Percentiles rank a stretch among this genome's conserved stretches.
phyloP scores from a whole-genome alignment of 805 yeast species.

The Barnettozyma salicaria region DNA sequence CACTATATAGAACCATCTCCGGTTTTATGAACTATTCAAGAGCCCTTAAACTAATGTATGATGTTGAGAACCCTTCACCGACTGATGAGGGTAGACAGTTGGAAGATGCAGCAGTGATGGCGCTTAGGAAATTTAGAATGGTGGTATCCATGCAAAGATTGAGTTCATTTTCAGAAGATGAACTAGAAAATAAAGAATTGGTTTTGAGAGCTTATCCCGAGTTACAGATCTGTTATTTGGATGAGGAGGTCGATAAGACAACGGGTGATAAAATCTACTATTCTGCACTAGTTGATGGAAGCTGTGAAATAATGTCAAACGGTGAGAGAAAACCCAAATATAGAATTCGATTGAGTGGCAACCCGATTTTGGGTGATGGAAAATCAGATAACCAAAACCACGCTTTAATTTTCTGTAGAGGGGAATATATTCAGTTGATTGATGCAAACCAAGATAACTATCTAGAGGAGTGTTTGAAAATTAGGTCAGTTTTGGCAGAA shows the following conservation, averaged over 20 bases:
- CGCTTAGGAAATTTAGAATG: conserved; percentile 56
- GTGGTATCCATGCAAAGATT: conserved; percentile 62
- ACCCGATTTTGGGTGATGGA: conserved; percentile 82
- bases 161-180: conserved; percentile 47
- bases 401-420: conserved; percentile 67
- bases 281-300: conserved; percentile 68
- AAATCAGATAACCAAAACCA: conserved; percentile 81
- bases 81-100: conserved; percentile 32
- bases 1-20: conserved; percentile 63
- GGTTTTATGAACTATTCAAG: conserved; percentile 69
- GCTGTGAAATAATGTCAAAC: conserved; percentile 51
- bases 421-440: conserved; percentile 73
- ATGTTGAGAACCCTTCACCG: conserved; percentile 44
- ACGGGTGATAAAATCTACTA: conserved; percentile 42
- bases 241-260: conserved; percentile 36
- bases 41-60: conserved; percentile 60
- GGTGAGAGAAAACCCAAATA: conserved; percentile 59
- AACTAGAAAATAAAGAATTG: conserved; percentile 52
- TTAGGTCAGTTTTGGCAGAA: conserved; percentile 67
- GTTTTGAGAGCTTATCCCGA: conserved; percentile 62
- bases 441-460: conserved; percentile 86
- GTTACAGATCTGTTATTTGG: conserved; percentile 56
- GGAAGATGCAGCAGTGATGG: conserved; percentile 47
- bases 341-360: conserved; percentile 63
- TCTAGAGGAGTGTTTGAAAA: conserved; percentile 71